These are phyloP conservation scores for Epipyxis sp. DNA, from an alignment of 108 stramenopile genomes.

Conservation along the genomic window DNA sequence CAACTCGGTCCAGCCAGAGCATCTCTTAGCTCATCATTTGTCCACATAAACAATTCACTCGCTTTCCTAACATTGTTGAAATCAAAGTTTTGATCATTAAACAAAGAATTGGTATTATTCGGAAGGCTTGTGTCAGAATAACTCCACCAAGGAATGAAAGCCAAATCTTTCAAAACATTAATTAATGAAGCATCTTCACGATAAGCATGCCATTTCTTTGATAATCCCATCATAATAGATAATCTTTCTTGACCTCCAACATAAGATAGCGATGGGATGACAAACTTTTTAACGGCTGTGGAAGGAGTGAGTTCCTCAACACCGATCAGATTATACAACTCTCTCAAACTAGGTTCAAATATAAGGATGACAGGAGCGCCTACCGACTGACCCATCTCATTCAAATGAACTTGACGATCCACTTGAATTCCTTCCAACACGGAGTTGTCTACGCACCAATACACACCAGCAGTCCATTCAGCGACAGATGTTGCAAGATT, in stretches of 20 bases:
- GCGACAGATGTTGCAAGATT: not conserved
- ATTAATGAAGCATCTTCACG: not conserved
- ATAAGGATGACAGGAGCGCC: not conserved
- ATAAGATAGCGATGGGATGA: not conserved
- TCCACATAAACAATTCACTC: constrained; percentile 7
- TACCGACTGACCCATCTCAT: too few relatives aligned
- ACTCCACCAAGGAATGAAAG: constrained; percentile 14
- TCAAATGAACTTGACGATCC: too few relatives aligned
- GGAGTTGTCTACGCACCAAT: constrained; percentile 5
- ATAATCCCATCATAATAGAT: not conserved
- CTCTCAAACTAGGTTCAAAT: not conserved
- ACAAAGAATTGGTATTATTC: not conserved
- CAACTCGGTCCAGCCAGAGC: not conserved
- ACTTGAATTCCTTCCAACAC: not conserved
- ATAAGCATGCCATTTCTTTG: not conserved
- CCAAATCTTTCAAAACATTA: not conserved
- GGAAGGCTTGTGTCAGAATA: not conserved
- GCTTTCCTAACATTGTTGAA: not conserved
- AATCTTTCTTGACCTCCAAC: not conserved
- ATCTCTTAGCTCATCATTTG: not conserved
- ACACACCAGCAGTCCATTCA: not conserved
- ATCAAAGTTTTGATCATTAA: too few relatives aligned
- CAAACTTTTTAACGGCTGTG: not conserved
- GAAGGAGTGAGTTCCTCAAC: constrained; percentile 11
- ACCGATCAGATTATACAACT: not conserved